phyloP scores from a whole-genome alignment of 2,329 filamentous ascomycete genomes.

The Xylariaceae sp. region DNA sequence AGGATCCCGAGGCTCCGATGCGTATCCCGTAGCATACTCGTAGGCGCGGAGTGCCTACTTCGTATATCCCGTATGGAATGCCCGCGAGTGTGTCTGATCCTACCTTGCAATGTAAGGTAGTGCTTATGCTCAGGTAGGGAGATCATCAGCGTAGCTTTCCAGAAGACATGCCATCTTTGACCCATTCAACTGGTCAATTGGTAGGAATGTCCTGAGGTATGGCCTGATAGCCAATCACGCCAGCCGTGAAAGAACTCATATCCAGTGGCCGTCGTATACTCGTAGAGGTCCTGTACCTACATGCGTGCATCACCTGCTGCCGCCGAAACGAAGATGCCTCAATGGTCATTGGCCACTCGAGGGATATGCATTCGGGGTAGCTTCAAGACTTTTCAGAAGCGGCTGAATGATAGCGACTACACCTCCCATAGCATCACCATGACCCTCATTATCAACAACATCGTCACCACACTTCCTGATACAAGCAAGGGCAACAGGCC shows the following conservation, averaged over 20 bases:
- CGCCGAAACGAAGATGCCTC: constrained; percentile 10
- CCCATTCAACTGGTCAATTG: constrained; percentile 11
- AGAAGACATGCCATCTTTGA: not conserved
- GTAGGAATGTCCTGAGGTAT: not conserved
- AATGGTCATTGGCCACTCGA: constrained; percentile 9
- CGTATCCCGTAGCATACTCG: not conserved
- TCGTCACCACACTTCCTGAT: constrained; percentile 4
- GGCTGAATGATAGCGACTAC: constrained; percentile 14
- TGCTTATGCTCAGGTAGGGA: not conserved
- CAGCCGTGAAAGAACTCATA: not conserved
- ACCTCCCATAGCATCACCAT: constrained; percentile 9
- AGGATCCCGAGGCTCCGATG: not conserved
- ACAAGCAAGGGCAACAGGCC: not conserved
- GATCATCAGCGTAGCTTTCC: constrained; percentile 4
- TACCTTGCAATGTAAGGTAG: constrained; percentile 2
- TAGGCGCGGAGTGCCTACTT: not conserved
- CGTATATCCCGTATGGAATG: not conserved
- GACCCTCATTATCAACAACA: not conserved
- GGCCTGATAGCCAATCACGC: constrained; percentile 15
- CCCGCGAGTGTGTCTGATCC: not conserved
- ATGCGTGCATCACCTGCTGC: constrained; percentile 14
- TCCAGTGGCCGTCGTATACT: constrained; percentile 7
- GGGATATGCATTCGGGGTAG: constrained; percentile 11
- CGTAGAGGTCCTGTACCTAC: constrained; percentile 10
- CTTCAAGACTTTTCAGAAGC: constrained; percentile 12